Evolutionary conservation across 2,329 filamentous ascomycete genomes (phyloP).

Genomic region (Penicillium hesseltinei): DNA sequence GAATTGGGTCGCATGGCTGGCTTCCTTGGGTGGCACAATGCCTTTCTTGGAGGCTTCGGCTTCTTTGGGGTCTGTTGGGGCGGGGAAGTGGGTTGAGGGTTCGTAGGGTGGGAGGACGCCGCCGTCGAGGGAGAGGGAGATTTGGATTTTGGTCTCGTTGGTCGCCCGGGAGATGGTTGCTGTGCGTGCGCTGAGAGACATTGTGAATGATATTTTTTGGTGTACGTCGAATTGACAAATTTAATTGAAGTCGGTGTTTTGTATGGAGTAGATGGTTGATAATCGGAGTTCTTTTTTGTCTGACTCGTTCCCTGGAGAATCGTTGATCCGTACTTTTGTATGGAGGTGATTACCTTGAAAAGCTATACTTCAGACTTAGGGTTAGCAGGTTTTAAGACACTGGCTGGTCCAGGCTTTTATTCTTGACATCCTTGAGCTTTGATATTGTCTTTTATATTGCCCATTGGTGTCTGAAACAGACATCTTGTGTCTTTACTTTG

Average conservation of each 20-base stretch:
- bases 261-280: slow-evolving; percentile 8
- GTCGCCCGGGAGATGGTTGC: slow-evolving; percentile 82
- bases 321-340: slow-evolving; percentile 22
- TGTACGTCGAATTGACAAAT: background rate
- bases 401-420: slow-evolving; percentile 17
- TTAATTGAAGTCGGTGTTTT: background rate
- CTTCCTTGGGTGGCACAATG: slow-evolving; percentile 44
- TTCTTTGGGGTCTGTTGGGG: slow-evolving; percentile 56
- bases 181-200: slow-evolving; percentile 61
- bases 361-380: slow-evolving; percentile 9
- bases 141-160: slow-evolving; percentile 96
- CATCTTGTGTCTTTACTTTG: background rate
- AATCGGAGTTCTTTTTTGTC: slow-evolving; percentile 19
- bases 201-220: slow-evolving; percentile 16
- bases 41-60: slow-evolving; percentile 50
- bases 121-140: slow-evolving; percentile 90
- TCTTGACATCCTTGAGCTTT: background rate
- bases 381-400: background rate
- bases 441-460: background rate
- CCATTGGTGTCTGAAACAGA: background rate
- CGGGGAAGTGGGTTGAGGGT: slow-evolving; percentile 55
- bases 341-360: slow-evolving; percentile 1
- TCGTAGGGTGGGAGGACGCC: slow-evolving; percentile 57
- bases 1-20: slow-evolving; percentile 76
- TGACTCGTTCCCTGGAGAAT: slow-evolving; percentile 22